Evolutionary conservation across 176 grass and related monocot genomes (phyloP), one percentile per base, ranked within the genome.

Genomic region (Musa schizocarpa): DNA sequence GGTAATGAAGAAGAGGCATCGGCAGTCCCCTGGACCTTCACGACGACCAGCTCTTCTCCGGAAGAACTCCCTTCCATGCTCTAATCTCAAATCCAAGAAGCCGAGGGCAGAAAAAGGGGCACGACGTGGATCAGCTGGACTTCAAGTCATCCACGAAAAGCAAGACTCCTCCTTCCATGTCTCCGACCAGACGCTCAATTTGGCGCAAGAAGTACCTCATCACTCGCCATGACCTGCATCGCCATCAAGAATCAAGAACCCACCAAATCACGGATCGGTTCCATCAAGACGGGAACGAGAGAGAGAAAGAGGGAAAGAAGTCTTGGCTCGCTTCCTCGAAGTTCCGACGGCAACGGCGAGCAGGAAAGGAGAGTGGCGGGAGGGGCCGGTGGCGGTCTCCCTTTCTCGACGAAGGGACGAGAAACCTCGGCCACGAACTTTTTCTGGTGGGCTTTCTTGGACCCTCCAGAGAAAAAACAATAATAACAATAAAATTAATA

Each of bases 31-130:
- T 86, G 85, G 67, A 98, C 90, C 95, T 93, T 98, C 63, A 98
- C 19, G 29, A 22, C 75, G 69, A 89, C 50, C 16, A 78, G 74
- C 57, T 98, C 90, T 85, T 89, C 86, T 75, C 84, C 78, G 51
- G 82, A 98, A 63, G 88, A 98, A 84, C 93, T 54, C 93, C 95
- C 90, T 54, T 98, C 95, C 90, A 98, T 98, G 48, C 13, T 14
- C 16, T 22, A 59, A 81, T 84, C 63, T 79, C 69, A 51, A 71
- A 71, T 52, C 22, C 49, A 52, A 8, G 49, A 52, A 72, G 50
- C 26, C 43, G 9, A 50, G 10, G 76, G 11, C 86, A 22, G 81
- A 77, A 13, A 73, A 57, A 54, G 83, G 68, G 17, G 69, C 24
- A 17, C 50, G 71, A 43, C 13, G 63, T 71, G 78, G 80, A 83